These are phyloP conservation scores for Rhizomucor miehei DNA, from an alignment of 371 early-diverging fungal genomes.

Conservation along the genomic window DNA sequence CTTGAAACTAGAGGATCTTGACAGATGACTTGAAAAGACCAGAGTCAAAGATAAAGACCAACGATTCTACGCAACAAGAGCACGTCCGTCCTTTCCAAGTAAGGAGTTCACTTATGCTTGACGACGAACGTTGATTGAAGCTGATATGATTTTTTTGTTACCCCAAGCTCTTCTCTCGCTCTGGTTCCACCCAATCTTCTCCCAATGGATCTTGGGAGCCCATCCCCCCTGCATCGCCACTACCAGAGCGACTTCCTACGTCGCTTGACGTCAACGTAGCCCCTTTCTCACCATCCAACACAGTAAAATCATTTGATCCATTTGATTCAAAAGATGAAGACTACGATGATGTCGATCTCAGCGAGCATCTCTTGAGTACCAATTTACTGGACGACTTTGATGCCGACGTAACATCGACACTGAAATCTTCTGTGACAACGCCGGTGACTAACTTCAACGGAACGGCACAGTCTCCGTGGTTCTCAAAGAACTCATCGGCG, in stretches of 20 bases:
- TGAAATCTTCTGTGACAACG: background rate
- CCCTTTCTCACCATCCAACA: background rate
- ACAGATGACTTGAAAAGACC: too few species aligned
- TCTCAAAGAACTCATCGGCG: background rate
- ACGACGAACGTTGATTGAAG: too few species aligned
- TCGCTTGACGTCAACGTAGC: background rate
- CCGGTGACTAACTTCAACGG: conserved; percentile 3
- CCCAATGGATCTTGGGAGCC: too few species aligned
- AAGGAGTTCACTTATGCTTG: too few species aligned
- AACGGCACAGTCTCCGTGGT: background rate
- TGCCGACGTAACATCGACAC: background rate
- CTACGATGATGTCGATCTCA: conserved; percentile 13
- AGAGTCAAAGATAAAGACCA: too few species aligned
- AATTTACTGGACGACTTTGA: conserved; percentile 20
- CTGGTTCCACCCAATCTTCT: background rate
- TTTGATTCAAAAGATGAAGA: conserved; percentile 3
- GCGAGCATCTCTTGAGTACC: conserved; percentile 10
- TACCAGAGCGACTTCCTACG: background rate
- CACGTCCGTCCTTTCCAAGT: too few species aligned
- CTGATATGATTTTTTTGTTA: too few species aligned
- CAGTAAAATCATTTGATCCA: background rate
- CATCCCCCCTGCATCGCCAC: background rate
- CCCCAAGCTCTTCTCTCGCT: background rate
- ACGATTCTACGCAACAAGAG: too few species aligned
- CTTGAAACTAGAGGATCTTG: too few species aligned